Base-by-base conservation (phyloP, 164 flowering plant genomes). In the Nelumbo lutea region DNA sequence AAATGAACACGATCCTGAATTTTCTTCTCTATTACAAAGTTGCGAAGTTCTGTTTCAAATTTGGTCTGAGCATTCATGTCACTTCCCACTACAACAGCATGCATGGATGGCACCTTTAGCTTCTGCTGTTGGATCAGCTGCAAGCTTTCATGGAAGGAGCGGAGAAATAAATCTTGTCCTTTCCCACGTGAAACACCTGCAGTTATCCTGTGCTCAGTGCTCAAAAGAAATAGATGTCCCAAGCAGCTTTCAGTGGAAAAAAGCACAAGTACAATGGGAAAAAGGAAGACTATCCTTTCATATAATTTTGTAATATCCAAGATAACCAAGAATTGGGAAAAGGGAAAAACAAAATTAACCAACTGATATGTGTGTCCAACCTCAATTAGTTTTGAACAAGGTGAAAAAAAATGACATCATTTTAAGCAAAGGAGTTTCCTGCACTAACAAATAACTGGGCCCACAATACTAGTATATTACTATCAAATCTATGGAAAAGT, bases 111-210 rank as follows among this genome's bases (percentile, higher is more conserved):
- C 68, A 89, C 84, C 78, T 85, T 82, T 64, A 88, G 72, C 70
- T 90, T 95, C 83, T 80, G 77, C 64, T 85, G 87, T 74, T 80
- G 74, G 65, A 91, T 83, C 41, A 89, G 55, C 66, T 85, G 91
- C 83, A 95, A 58, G 68, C 95, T 85, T 77, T 90, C 89, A 80
- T 86, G 55, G 70, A 95, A 95, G 46, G 95, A 67, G 57, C 81
- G 92, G 3, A 95, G 86, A 82, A 95, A 95, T 60, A 95, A 77
- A 79, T 95, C 95, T 71, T 95, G 99, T 45, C 99, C 98, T 72
- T 95, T 95, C 59, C 99, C 99, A 51, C 98, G 99, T 59, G 99
- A 92, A 78, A 95, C 99, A 85, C 99, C 99, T 92, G 83, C 75
- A 82, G 3, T 66, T 64, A 64, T 65, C 51, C 7, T 45, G 45